Percentiles rank a stretch among this genome's conserved stretches.
These are phyloP conservation scores for Agapanthus africanus DNA, from an alignment of 106 monocot species.

Conservation along the genomic window DNA sequence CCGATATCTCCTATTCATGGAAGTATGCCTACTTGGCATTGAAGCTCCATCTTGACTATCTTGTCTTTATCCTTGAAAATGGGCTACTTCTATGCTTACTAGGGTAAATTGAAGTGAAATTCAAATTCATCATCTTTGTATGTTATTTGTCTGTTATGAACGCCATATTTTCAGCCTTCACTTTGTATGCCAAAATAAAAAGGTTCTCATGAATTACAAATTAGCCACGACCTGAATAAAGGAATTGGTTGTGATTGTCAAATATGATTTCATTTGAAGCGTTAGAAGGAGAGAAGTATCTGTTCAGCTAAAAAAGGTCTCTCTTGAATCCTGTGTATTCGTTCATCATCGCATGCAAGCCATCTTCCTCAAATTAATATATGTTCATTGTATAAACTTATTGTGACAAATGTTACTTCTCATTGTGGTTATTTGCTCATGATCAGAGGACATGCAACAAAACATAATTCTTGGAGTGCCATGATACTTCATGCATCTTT, in stretches of 20 bases:
- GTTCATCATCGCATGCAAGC: too few species aligned
- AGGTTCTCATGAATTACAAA: background rate
- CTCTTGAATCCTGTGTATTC: too few species aligned
- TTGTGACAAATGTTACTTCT: too few species aligned
- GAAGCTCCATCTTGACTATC: background rate
- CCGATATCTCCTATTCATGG: background rate
- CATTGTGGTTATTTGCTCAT: too few species aligned
- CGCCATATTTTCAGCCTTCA: too few species aligned
- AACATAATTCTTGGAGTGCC: too few species aligned
- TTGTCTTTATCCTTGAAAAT: background rate
- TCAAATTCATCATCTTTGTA: background rate
- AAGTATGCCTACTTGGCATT: background rate
- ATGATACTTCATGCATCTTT: too few species aligned
- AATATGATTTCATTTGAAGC: background rate
- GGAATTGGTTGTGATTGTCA: background rate
- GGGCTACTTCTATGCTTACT: background rate
- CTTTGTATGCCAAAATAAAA: background rate
- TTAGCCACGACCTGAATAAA: background rate
- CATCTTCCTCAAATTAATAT: background rate
- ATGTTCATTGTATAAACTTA: too few species aligned
- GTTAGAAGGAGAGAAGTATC: too few species aligned
- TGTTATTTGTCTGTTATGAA: background rate
- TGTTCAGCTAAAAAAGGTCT: too few species aligned
- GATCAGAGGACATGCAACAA: too few species aligned
- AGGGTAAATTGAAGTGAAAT: background rate